Evolutionary conservation across 805 yeast species (phyloP).

Genomic region (Candida sakaeoensis): DNA sequence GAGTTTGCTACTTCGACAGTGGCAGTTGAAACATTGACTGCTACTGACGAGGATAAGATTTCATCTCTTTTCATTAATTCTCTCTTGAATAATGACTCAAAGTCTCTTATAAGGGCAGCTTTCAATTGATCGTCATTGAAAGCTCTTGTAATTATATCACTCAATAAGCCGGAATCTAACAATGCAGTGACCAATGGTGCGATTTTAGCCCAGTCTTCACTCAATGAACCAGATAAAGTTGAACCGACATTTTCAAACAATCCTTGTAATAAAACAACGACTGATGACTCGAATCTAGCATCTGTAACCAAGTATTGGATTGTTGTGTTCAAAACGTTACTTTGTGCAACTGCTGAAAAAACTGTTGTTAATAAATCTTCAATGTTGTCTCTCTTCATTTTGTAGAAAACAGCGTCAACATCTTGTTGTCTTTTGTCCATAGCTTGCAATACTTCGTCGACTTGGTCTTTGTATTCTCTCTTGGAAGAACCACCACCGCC

Average conservation of each 20-base stretch:
- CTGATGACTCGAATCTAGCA: slow-evolving; percentile 21
- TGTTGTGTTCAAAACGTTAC: slow-evolving; percentile 24
- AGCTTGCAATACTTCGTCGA: slow-evolving; percentile 1
- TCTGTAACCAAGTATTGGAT: slow-evolving; percentile 20
- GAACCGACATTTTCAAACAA: slow-evolving; percentile 19
- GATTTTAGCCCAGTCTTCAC: slow-evolving; percentile 17
- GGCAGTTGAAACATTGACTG: slow-evolving; percentile 5
- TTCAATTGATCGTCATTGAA: slow-evolving; percentile 19
- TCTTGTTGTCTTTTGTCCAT: slow-evolving; percentile 7
- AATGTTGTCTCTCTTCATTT: slow-evolving; percentile 24
- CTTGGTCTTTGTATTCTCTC: slow-evolving; percentile 8
- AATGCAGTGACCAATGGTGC: slow-evolving; percentile 19
- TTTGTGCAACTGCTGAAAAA: slow-evolving; percentile 23
- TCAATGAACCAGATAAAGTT: slow-evolving; percentile 7
- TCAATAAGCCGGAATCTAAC: slow-evolving; percentile 22
- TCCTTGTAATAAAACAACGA: slow-evolving; percentile 21
- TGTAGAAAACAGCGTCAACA: neutral
- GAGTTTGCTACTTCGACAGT: neutral
- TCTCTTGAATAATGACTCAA: slow-evolving; percentile 18
- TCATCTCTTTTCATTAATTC: slow-evolving; percentile 14
- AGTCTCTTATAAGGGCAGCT: slow-evolving; percentile 18
- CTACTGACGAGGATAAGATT: neutral
- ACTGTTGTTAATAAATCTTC: slow-evolving; percentile 27
- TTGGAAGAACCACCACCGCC: neutral
- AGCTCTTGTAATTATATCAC: slow-evolving; percentile 20